Base-by-base conservation (phyloP, 345 rosid genomes). In the Cardamine chenopodiifolia region DNA sequence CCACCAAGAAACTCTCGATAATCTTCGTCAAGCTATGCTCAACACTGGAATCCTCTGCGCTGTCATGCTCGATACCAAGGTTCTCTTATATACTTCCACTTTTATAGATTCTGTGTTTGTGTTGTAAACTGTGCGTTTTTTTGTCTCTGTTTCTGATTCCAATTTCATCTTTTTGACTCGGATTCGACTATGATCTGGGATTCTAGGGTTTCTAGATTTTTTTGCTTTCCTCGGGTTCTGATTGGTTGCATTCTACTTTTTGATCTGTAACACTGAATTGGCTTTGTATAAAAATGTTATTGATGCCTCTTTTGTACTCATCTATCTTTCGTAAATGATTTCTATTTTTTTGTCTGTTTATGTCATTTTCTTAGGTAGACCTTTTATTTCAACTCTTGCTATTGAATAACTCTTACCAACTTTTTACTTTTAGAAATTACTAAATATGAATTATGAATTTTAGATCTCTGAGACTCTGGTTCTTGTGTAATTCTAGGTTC, bases 11-110 rank as follows among this genome's bases (percentile, higher is more conserved):
- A 94, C 99, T 40, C 97, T 94, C 40, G 85, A 92, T 50, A 92
- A 94, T 57, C 99, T 94, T 71, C 85, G 80, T 52, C 68, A 86
- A 44, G 97, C 90, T 78, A 94, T 90, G 99, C 73, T 69, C 73
- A 94, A 85, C 72, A 94, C 97, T 63, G 96, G 97, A 13, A 87
- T 86, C 56, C 93, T 92, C 65, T 91, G 97, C 66, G 97, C 99
- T 62, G 97, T 94, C 73, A 94, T 94, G 99, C 97, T 94, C 65
- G 97, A 94, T 48, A 94, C 98, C 70, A 92, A 92, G 97, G 98
- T 75, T 32, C 56, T 44, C 26, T 60, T 73, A 1, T n/a, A 22
- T 44, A 5, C 6, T 35, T 62, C n/a, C 28, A 1, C 50, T 8
- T 57, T 1, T 17, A 1, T 35, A 20, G 28, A 22, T 23, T 14